phyloP scores from a whole-genome alignment of 192 early-diverging fungal genomes.

The Backusella tuberculispora region DNA sequence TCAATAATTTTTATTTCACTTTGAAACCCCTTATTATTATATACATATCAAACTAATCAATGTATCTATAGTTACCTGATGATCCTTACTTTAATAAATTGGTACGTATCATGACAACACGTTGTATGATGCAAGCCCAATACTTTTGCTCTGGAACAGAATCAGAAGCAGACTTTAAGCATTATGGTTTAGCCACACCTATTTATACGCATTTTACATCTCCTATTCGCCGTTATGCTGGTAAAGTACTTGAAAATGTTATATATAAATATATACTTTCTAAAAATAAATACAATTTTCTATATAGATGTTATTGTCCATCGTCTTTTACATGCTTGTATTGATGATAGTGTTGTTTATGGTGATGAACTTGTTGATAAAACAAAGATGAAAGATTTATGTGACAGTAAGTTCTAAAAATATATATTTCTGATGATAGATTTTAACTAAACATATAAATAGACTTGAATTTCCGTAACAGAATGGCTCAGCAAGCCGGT shows the following conservation, averaged over 20 bases:
- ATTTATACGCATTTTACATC: conserved; percentile 99
- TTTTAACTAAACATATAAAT: conserved; percentile 4
- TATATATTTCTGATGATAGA: not conserved
- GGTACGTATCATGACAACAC: conserved; percentile 86
- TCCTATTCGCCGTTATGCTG: conserved; percentile 98
- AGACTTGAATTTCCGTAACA: conserved; percentile 89
- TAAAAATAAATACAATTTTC: not conserved
- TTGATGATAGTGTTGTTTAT: conserved; percentile 50
- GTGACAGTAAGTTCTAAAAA: conserved; percentile 62
- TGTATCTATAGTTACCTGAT: conserved; percentile 52
- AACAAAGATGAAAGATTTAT: conserved; percentile 77
- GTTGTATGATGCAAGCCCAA: conserved; percentile 98
- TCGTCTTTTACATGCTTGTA: conserved; percentile 70
- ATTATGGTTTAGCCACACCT: conserved; percentile 91
- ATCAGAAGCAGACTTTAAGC: conserved; percentile 63
- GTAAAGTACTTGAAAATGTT: conserved; percentile 31
- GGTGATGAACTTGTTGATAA: conserved; percentile 84
- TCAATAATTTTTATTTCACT: not conserved
- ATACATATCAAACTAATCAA: not conserved
- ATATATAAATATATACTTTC: no score
- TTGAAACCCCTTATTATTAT: conserved; percentile 42
- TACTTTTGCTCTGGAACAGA: conserved; percentile 94
- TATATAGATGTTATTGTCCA: conserved; percentile 89
- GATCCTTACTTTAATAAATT: conserved; percentile 98
- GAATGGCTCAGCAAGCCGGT: conserved; percentile 95